Conservation (phyloP, 768 basidiomycete genomes). For the Boletus rufocinnamomeus region DNA sequence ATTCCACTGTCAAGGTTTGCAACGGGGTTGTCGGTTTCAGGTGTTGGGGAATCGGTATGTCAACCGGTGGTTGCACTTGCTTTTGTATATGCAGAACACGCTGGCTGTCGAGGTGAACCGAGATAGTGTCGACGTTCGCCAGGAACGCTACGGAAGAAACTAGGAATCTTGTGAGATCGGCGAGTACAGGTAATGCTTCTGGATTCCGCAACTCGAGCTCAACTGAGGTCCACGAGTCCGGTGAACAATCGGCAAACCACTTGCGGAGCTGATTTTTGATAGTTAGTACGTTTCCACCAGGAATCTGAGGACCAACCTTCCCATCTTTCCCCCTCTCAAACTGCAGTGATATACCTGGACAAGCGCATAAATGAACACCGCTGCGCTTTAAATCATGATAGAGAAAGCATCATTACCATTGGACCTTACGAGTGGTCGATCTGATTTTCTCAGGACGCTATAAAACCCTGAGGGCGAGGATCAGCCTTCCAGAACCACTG, state of each 20-base stretch:
- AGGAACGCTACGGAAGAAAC: conserved; percentile 15
- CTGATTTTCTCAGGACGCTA: too few relatives aligned
- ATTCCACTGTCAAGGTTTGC: neutral
- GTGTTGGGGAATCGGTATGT: conserved; percentile 1
- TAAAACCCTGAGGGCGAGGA: too few relatives aligned
- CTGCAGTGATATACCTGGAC: neutral
- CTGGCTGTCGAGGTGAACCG: neutral
- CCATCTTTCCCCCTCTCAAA: conserved; percentile 8
- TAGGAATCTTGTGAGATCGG: conserved; percentile 11
- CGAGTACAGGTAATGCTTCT: conserved; percentile 4
- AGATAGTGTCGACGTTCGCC: conserved; percentile 1
- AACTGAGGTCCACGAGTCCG: conserved; percentile 2
- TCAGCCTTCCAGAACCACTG: too few relatives aligned
- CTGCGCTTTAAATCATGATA: neutral
- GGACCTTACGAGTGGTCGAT: too few relatives aligned
- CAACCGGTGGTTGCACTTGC: neutral
- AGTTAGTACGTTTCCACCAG: neutral
- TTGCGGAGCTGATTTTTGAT: too few relatives aligned
- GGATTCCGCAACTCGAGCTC: conserved; percentile 6
- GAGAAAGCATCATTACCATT: too few relatives aligned
- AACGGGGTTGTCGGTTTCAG: neutral
- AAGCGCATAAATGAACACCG: neutral
- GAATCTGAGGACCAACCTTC: neutral
- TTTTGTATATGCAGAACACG: conserved; percentile 4
- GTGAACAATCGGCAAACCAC: neutral